A percentile compares a stretch with the other conserved stretches of the same genome.
phyloP scores from a whole-genome alignment of 1,139 yeast species.

The Pneumocystis oryctolagi region DNA sequence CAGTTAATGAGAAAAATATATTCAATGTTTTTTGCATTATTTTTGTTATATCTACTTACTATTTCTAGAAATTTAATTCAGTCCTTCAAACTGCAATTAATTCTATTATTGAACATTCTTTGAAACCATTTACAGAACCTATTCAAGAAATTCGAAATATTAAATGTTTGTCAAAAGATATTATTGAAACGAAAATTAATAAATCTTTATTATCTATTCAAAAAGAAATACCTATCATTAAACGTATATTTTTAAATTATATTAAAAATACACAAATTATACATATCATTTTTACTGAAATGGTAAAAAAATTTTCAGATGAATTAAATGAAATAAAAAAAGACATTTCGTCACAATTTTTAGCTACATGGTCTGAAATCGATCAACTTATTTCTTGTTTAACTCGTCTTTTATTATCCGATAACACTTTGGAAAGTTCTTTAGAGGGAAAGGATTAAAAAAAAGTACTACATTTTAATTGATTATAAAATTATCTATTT shows the following conservation, averaged over 20 bases:
- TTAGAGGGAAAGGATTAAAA: background rate
- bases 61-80: background rate
- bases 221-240: background rate
- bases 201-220: background rate
- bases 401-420: background rate
- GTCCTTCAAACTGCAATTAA: background rate
- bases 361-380: background rate
- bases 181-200: background rate
- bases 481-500: background rate
- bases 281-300: background rate
- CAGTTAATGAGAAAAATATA: background rate
- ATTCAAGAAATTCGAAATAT: background rate
- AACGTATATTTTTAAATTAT: background rate
- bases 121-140: background rate
- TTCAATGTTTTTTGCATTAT: background rate
- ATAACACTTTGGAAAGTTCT: background rate
- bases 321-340: background rate
- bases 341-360: background rate
- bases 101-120: background rate
- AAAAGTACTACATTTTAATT: background rate
- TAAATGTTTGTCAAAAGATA: background rate
- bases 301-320: background rate
- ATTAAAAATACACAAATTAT: background rate
- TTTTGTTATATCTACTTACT: background rate
- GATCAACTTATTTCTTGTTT: background rate